A percentile compares a stretch with the other conserved stretches of the same genome.
Evolutionary conservation across 2,329 filamentous ascomycete genomes (phyloP).

Genomic region (Colletotrichum sp.): DNA sequence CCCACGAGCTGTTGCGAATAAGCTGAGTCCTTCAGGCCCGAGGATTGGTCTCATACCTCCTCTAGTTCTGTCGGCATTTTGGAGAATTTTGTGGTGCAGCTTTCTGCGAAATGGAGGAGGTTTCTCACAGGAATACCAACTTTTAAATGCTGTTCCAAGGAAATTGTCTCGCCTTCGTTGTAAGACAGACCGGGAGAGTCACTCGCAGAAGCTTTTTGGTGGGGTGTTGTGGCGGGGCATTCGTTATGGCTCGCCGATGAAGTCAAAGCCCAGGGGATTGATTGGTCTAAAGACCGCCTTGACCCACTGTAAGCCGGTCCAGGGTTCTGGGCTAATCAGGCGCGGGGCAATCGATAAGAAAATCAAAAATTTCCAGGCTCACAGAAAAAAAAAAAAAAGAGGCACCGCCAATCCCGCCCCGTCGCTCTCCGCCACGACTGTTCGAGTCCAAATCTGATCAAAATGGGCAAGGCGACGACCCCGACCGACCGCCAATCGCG

Average conservation of each 20-base stretch:
- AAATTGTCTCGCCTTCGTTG: conserved; percentile 6
- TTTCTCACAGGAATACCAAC: not conserved
- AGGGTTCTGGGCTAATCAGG: conserved; percentile 20
- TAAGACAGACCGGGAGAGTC: conserved; percentile 18
- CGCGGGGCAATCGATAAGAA: conserved; percentile 38
- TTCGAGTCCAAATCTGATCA: conserved; percentile 23
- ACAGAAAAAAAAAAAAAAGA: not conserved
- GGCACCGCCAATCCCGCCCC: conserved; percentile 1
- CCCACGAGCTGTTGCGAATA: conserved; percentile 75
- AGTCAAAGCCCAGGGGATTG: not conserved
- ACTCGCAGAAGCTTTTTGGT: conserved; percentile 23
- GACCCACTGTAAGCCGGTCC: conserved; percentile 7
- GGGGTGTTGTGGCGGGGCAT: conserved; percentile 20
- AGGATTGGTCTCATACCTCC: conserved; percentile 57
- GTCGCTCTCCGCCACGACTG: conserved; percentile 7
- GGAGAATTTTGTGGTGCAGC: not conserved
- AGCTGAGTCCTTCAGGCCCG: not conserved
- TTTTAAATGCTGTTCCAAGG: not conserved
- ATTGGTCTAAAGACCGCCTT: not conserved
- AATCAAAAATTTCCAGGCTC: conserved; percentile 23
- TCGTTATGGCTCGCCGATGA: conserved; percentile 17
- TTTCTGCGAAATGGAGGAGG: not conserved
- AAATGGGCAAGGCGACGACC: conserved; percentile 81
- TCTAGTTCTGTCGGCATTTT: conserved; percentile 78
- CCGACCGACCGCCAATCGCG: conserved; percentile 63